Evolutionary conservation across 2,329 filamentous ascomycete genomes (phyloP).

Genomic region (Alternaria hordeiaustralica): DNA sequence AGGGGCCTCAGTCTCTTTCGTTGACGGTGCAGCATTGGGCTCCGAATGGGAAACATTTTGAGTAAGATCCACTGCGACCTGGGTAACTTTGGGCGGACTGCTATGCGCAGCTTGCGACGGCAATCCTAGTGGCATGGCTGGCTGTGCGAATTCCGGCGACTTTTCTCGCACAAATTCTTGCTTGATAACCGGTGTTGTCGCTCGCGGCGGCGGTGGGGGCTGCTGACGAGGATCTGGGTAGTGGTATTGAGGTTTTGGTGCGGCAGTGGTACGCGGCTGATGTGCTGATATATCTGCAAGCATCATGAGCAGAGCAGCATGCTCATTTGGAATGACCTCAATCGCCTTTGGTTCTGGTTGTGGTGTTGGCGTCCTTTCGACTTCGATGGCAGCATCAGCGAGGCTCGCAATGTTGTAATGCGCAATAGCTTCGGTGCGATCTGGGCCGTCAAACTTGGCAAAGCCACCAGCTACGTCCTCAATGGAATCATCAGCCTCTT

Average conservation of each 20-base stretch:
- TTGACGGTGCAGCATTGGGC: conserved; percentile 9
- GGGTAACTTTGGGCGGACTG: conserved; percentile 20
- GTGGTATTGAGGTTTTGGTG: conserved; percentile 2
- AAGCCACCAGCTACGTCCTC: conserved; percentile 43
- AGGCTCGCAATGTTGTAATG: conserved; percentile 47
- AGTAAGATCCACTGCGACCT: conserved; percentile 6
- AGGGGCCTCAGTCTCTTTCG: conserved; percentile 20
- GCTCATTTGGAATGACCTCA: conserved; percentile 49
- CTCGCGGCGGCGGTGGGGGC: conserved; percentile 9
- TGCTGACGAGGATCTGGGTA: conserved; percentile 11
- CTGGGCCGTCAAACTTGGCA: conserved; percentile 50
- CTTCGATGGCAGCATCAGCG: conserved; percentile 40
- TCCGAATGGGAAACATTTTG: conserved; percentile 14
- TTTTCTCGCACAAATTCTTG: conserved; percentile 19
- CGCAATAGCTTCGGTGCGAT: conserved; percentile 50
- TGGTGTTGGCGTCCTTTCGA: conserved; percentile 43
- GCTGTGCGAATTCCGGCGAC: conserved; percentile 24
- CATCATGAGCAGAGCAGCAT: conserved; percentile 50
- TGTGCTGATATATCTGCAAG: conserved; percentile 46
- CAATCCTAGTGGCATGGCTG: conserved; percentile 18
- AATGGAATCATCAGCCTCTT: conserved; percentile 43
- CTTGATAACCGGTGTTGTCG: conserved; percentile 20
- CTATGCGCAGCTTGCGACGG: conserved; percentile 27
- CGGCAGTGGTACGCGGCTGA: conserved; percentile 15
- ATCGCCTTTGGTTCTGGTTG: conserved; percentile 16